Evolutionary conservation across 2,329 filamentous ascomycete genomes (phyloP), one percentile per base, ranked within the genome.

Genomic region (Cytospora piceae): DNA sequence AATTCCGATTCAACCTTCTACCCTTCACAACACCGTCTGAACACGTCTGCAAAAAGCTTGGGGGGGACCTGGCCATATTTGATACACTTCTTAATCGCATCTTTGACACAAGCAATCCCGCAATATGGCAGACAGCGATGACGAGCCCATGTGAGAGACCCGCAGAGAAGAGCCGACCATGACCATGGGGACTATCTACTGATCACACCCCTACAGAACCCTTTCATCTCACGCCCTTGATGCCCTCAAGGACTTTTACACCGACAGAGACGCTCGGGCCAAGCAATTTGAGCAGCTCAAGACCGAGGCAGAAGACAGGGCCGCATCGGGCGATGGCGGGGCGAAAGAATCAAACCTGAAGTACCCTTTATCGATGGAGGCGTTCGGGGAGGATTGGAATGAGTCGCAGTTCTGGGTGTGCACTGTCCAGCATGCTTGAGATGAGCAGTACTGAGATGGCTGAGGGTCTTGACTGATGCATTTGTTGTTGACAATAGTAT

Each of bases 331-430:
- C 20, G 58, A 56, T 24, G 32, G 51, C n/a, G 17, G 54, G 59
- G 15, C 39, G 17, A 46, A 42, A 31, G 66, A 34, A 29, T 53
- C 66, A 34, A 56, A 51, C 63, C 63, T 67, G 22, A 60, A 70
- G 39, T 70, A 69, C 37, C 74, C 75, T 49, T 68, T 85, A 63
- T 81, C 79, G 20, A 94, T 94, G 85, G 86, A 90, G 34, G 80
- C 84, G 1, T 95, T 94, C 72, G 82, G 82, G 1, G 92, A 94
- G 77, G 89, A 94, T 76, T 95, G 92, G 92, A 92, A 94, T 73
- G 85, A 90, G 72, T 90, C 86, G 68, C 91, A 94, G 77, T 95
- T 95, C 73, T 95, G 92, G 91, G 88, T 91, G 80, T 49, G 81
- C 74, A 27, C 8, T 39, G 49, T n/a, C n/a, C 31, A 15, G 31